These are phyloP conservation scores for Trichoderma hamatum DNA, from an alignment of 2,329 filamentous ascomycete species.

Conservation along the genomic window DNA sequence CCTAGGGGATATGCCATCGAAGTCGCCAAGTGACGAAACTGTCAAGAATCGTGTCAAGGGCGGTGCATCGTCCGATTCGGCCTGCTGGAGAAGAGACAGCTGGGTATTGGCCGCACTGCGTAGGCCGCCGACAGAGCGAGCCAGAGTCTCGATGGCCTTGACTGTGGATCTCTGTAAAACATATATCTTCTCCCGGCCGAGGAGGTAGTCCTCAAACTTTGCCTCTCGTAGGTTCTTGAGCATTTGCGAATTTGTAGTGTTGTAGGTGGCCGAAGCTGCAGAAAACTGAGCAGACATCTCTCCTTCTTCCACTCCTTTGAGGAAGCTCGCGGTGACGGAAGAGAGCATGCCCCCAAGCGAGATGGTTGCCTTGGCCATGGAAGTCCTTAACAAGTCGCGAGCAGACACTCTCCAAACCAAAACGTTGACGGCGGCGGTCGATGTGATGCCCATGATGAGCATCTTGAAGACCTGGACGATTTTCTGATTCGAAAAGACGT, in stretches of 20 bases:
- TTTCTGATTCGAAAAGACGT: constrained; percentile 70
- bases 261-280: constrained; percentile 61
- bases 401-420: constrained; percentile 76
- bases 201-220: constrained; percentile 79
- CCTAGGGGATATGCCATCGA: constrained; percentile 6
- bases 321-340: constrained; percentile 75
- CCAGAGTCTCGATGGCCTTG: constrained; percentile 76
- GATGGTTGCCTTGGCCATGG: constrained; percentile 71
- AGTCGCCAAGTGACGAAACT: constrained; percentile 19
- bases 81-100: constrained; percentile 75
- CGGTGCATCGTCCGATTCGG: constrained; percentile 26
- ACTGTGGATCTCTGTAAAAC: constrained; percentile 74
- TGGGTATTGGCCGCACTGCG: constrained; percentile 84
- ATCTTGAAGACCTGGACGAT: constrained; percentile 66
- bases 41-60: constrained; percentile 11
- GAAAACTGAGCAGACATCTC: constrained; percentile 64
- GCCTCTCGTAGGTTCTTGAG: constrained; percentile 78
- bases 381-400: constrained; percentile 67
- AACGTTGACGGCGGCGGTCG: constrained; percentile 70
- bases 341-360: constrained; percentile 77
- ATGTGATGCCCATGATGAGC: constrained; percentile 73
- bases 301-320: constrained; percentile 77
- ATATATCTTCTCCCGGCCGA: constrained; percentile 77
- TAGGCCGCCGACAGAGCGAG: constrained; percentile 83
- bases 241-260: constrained; percentile 61